A percentile compares a stretch with the other conserved stretches of the same genome.
These are phyloP conservation scores for Mollisiaceae sp. DNA, from an alignment of 2,329 filamentous ascomycete genomes.

Conservation along the genomic window DNA sequence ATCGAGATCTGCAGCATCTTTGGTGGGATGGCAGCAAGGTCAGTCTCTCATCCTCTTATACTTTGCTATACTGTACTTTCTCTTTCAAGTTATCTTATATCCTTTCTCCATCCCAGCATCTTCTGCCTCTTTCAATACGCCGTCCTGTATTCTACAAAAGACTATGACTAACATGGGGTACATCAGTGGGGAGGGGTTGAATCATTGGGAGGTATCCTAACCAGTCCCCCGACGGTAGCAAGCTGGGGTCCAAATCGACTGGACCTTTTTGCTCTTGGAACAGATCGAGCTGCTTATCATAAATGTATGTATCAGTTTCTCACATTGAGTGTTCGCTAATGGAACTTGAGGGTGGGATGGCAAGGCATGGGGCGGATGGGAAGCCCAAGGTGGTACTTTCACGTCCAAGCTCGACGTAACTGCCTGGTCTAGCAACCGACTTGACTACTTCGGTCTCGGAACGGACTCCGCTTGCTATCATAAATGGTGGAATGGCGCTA, in stretches of 20 bases:
- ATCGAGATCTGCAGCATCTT: conserved; percentile 20
- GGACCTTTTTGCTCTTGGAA: conserved; percentile 22
- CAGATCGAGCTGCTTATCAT: conserved; percentile 21
- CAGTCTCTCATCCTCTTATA: background rate
- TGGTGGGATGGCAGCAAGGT: conserved; percentile 18
- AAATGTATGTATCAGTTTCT: conserved; percentile 13
- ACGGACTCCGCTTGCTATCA: conserved; percentile 19
- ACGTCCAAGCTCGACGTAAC: conserved; percentile 21
- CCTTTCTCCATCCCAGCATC: no score
- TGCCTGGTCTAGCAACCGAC: conserved; percentile 30
- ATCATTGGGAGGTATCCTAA: conserved; percentile 23
- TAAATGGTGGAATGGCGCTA: conserved; percentile 21
- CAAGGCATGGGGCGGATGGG: conserved; percentile 16
- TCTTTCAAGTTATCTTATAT: no score
- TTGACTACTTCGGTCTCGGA: conserved; percentile 27
- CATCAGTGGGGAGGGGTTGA: conserved; percentile 22
- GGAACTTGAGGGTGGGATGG: conserved; percentile 18
- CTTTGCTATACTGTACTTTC: background rate
- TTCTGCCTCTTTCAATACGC: no score
- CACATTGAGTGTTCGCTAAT: background rate
- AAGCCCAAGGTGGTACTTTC: conserved; percentile 17
- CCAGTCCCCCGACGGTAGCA: conserved; percentile 18
- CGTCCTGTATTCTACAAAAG: background rate
- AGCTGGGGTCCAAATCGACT: conserved; percentile 22
- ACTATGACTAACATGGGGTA: background rate